Evolutionary conservation across 140 eudicot species (phyloP).

Genomic region (Senecio squalidus): DNA sequence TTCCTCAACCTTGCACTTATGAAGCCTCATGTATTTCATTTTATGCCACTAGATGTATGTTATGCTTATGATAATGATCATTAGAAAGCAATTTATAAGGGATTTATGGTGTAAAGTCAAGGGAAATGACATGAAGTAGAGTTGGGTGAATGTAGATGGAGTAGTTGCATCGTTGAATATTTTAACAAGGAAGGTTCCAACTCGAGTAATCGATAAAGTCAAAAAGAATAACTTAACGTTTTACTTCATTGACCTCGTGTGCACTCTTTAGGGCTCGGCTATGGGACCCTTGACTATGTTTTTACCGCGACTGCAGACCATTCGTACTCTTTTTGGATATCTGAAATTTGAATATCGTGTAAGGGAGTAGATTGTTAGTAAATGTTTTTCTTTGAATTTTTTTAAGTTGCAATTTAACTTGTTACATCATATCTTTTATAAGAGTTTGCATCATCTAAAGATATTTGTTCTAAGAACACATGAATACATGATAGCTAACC

Average conservation of each 20-base stretch:
- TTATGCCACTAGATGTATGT: neutral
- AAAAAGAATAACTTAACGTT: neutral
- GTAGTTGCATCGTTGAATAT: constrained; percentile 26
- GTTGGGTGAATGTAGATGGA: constrained; percentile 17
- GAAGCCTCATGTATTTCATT: constrained; percentile 32
- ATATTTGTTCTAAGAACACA: no score
- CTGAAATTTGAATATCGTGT: no score
- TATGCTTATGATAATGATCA: neutral
- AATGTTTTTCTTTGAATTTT: no score
- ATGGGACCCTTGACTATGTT: no score
- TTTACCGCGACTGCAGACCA: no score
- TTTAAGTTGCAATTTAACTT: no score
- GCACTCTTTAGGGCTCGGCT: neutral
- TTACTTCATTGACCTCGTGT: neutral
- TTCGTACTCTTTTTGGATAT: no score
- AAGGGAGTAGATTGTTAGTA: no score
- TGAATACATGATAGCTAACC: no score
- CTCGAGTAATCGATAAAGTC: neutral
- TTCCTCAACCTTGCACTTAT: constrained; percentile 25
- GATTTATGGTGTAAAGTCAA: constrained; percentile 9
- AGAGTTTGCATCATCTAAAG: no score
- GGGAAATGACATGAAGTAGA: constrained; percentile 1
- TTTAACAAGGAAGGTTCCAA: constrained; percentile 18
- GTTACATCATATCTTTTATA: no score
- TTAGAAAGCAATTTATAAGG: constrained; percentile 19